Evolutionary conservation across 148 eudicot genomes (phyloP), one percentile per base, ranked within the genome.

Genomic region (Vaccinium vitisidaea): DNA sequence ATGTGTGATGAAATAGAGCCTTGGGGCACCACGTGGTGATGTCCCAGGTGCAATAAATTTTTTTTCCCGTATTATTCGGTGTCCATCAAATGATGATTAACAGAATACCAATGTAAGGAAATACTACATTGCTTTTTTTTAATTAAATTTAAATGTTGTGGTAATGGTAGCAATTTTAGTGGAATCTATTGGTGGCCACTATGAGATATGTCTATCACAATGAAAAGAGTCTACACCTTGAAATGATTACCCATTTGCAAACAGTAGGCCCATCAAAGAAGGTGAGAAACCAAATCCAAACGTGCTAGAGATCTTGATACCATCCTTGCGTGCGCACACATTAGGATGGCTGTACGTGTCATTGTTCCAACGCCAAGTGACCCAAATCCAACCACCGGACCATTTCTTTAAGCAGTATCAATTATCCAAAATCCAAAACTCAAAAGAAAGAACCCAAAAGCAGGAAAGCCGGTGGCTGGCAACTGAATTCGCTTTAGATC

Each of bases 221-320:
- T 8, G 27, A n/a, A 63, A 63, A 63, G n/a, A n/a, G 69, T 63
- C 27, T 19, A 63, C 69, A 63, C 25, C 69, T 63, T 21, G 11
- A 63, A 63, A 63, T 63, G 25, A 63, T 63, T 63, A 63, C 69
- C 27, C 69, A 63, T n/a, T n/a, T n/a, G n/a, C n/a, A n/a, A n/a
- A n/a, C n/a, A n/a, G n/a, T n/a, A n/a, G n/a, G n/a, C n/a, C n/a
- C n/a, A n/a, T n/a, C 36, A 25, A 25, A 25, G 77, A 74, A 19
- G 5, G 5, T 74, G 49, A 39, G 50, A 19, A 74, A 3, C 48
- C 50, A 16, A 74, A 32, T 32, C 19, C 77, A 43, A 74, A 74
- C n/a, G 5, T 15, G 39, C 8, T 13, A 12, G 32, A 27, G 76
- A 16, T 9, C 19, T 71, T 71, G 27, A 2, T 43, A 43, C 21